A percentile compares a stretch with the other conserved stretches of the same genome.
Conservation (phyloP, 257 asterid genomes). For the Echium plantagineum region DNA sequence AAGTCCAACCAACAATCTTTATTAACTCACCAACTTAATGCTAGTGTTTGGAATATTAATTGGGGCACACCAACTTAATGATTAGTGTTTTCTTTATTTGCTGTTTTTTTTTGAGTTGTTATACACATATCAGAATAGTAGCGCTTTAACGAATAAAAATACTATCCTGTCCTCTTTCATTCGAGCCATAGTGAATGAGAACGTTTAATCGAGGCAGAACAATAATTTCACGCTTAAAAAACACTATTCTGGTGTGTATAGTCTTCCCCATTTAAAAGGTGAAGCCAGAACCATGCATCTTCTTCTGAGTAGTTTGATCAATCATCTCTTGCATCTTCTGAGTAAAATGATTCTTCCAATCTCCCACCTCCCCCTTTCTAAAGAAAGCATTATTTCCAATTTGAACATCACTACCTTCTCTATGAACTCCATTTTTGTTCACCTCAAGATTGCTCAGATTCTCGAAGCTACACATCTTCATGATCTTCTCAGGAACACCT, state of each 20-base stretch:
- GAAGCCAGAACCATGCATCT: conserved; percentile 1
- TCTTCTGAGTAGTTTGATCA: neutral
- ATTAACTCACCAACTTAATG: too few species aligned
- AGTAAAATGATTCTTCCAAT: neutral
- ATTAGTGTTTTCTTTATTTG: neutral
- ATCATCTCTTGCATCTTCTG: neutral
- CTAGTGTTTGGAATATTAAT: too few species aligned
- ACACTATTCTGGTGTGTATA: too few species aligned
- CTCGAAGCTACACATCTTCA: neutral
- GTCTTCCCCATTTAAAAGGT: neutral
- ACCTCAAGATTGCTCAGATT: conserved; percentile 1
- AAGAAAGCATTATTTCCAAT: neutral
- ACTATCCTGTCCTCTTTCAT: too few species aligned
- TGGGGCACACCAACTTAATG: too few species aligned
- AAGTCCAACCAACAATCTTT: too few species aligned
- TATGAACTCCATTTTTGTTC: neutral
- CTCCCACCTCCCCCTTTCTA: conserved; percentile 2
- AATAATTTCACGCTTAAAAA: too few species aligned
- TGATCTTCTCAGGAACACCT: neutral
- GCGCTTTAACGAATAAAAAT: too few species aligned
- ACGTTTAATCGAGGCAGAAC: too few species aligned
- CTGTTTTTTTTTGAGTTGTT: too few species aligned
- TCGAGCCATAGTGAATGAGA: too few species aligned
- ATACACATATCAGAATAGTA: too few species aligned
- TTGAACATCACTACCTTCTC: neutral